A percentile compares a stretch with the other conserved stretches of the same genome.
Conservation (phyloP, 306 rosid species). For the Trifolium fragiferum region DNA sequence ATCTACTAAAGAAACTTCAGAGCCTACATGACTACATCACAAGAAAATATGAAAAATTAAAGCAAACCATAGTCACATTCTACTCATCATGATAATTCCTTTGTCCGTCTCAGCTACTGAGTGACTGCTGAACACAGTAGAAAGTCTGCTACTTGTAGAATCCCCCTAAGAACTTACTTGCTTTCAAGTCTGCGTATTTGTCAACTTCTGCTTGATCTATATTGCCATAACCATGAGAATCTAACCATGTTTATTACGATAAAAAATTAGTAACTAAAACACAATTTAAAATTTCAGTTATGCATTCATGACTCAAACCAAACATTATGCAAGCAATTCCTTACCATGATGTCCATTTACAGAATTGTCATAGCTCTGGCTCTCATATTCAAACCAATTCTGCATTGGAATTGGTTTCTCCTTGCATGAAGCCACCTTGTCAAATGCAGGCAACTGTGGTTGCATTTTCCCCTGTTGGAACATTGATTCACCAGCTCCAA, state of each 20-base stretch:
- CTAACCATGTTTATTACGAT: conserved; percentile 31
- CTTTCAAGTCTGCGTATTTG: conserved; percentile 28
- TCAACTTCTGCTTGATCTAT: conserved; percentile 22
- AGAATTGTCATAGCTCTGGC: conserved; percentile 18
- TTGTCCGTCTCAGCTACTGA: conserved; percentile 6
- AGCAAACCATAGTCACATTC: conserved; percentile 5
- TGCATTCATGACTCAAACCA: conserved; percentile 1
- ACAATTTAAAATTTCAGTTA: conserved; percentile 20
- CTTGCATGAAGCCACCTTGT: conserved; percentile 39
- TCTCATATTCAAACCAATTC: conserved; percentile 37
- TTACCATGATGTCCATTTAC: conserved; percentile 40
- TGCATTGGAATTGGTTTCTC: conserved; percentile 40
- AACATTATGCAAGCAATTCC: conserved; percentile 16
- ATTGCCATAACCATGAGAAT: conserved; percentile 34
- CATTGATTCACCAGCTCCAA: conserved; percentile 28
- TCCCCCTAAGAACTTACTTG: conserved; percentile 30
- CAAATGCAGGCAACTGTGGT: conserved; percentile 26
- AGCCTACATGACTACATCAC: neutral
- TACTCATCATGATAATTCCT: conserved; percentile 13
- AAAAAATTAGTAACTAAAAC: conserved; percentile 28
- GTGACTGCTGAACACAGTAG: conserved; percentile 3
- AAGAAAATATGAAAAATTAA: conserved; percentile 14
- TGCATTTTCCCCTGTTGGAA: conserved; percentile 38
- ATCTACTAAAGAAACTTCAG: conserved; percentile 25
- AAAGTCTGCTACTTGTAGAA: conserved; percentile 25